phyloP scores from a whole-genome alignment of 176 grass and related monocot genomes.

The Panicum miliaceum region DNA sequence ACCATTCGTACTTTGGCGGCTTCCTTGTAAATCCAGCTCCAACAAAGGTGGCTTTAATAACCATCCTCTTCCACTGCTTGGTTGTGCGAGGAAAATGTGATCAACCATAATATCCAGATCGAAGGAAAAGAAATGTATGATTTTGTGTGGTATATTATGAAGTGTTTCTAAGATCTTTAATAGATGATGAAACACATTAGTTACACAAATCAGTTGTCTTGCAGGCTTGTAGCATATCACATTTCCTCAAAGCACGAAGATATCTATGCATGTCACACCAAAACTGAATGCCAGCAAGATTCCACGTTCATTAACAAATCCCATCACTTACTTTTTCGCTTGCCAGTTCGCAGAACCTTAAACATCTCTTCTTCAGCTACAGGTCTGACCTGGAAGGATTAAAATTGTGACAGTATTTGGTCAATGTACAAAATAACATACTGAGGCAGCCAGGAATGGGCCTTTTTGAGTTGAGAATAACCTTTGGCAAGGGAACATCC shows the following conservation, averaged over 20 bases:
- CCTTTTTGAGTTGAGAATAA: conserved; percentile 22
- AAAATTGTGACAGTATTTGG: neutral
- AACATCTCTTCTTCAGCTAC: conserved; percentile 92
- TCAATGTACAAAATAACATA: neutral
- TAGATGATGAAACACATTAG: neutral
- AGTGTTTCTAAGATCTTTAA: neutral
- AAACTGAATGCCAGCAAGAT: neutral
- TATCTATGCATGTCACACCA: neutral
- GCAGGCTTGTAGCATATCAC: neutral
- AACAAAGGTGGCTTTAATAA: conserved; percentile 89
- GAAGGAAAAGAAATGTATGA: neutral
- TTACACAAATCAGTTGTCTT: neutral
- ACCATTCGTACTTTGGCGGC: conserved; percentile 87
- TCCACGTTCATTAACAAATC: neutral
- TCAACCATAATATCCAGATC: neutral
- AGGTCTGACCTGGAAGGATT: conserved; percentile 61
- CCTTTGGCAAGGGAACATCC: conserved; percentile 92
- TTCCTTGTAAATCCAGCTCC: conserved; percentile 93
- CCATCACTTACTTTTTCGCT: conserved; percentile 70
- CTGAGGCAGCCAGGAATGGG: neutral
- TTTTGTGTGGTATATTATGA: neutral
- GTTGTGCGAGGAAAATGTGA: conserved; percentile 50
- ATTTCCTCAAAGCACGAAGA: neutral
- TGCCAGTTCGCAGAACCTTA: conserved; percentile 77
- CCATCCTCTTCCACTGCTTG: conserved; percentile 98